Evolutionary conservation across 2,329 filamentous ascomycete genomes (phyloP), one percentile per base, ranked within the genome.

Genomic region (Cytospora schulzeri): DNA sequence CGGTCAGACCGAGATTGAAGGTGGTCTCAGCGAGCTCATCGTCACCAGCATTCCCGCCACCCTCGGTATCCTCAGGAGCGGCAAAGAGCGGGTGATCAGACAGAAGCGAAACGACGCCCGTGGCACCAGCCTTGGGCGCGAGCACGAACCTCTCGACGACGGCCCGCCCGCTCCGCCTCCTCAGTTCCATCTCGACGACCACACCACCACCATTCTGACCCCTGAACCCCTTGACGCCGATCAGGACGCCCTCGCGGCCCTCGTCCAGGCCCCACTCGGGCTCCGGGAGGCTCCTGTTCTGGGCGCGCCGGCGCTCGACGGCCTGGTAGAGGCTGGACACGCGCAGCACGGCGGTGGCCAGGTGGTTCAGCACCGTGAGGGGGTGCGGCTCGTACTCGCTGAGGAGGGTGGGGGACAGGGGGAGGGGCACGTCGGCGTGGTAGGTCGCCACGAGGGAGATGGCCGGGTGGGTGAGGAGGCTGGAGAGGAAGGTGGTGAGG

Each of bases 311-410:
- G 45, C 85, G 83, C 33, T 88, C 87, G 6, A 95, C 82, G 52
- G 91, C 85, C 70, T 97, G 92, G 9, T 86, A 79, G 48, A 97
- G 83, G 17, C 88, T 91, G 48, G 89, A 87, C 0, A 91, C 81
- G 5, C 85, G 88, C 65, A 98, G 83, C 60, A 98, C 85, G 4
- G 92, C 89, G 4, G 95, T 99, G n/a, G 93, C 91, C 64, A 97
- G 87, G 76, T 96, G 96, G 54, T 84, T 85, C 26, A 98, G 81
- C 0, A 93, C 79, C 1, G 88, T 88, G 15, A 96, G 81, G 0
- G 92, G 87, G 31, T 86, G 79, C 0, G 93, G 92, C 22, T 85
- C 79, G 76, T 91, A 88, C 71, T 85, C 81, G 69, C 76, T 78
- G 60, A 74, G 76, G 11, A 54, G n/a, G 9, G 74, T 73, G 41